Percentiles rank a stretch among this genome's conserved stretches.
These are phyloP conservation scores for Citrus sp. DNA, from an alignment of 345 rosid species.

Conservation along the genomic window DNA sequence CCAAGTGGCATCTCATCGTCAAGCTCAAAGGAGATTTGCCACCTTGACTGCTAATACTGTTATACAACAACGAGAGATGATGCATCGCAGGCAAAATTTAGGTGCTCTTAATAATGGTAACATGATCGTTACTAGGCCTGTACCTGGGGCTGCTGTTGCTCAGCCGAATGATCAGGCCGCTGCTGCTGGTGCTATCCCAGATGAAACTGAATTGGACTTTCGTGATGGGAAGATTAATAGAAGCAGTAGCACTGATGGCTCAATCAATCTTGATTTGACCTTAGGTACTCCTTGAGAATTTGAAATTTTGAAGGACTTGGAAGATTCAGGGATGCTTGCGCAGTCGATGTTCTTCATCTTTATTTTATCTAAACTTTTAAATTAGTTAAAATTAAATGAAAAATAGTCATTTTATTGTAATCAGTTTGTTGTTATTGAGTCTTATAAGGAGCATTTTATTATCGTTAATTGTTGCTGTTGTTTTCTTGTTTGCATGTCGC, in stretches of 20 bases:
- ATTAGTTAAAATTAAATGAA: no score
- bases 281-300: not conserved
- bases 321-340: not conserved
- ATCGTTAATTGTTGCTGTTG: not conserved
- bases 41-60: not conserved
- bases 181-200: not conserved
- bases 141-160: not conserved
- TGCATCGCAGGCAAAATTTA: not conserved
- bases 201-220: not conserved
- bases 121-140: not conserved
- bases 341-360: not conserved
- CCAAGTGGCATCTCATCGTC: not conserved
- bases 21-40: not conserved
- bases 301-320: not conserved
- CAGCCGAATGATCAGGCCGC: not conserved
- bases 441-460: no score
- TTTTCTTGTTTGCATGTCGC: not conserved
- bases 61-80: not conserved
- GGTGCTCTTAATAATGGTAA: not conserved
- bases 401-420: no score
- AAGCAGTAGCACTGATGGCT: not conserved
- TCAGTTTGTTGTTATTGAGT: no score
- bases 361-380: no score
- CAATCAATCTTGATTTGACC: slow-evolving; percentile 1
- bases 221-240: not conserved